Evolutionary conservation across 495 filamentous ascomycete genomes (phyloP).

Genomic region (Hypomontagnella monticulosa): DNA sequence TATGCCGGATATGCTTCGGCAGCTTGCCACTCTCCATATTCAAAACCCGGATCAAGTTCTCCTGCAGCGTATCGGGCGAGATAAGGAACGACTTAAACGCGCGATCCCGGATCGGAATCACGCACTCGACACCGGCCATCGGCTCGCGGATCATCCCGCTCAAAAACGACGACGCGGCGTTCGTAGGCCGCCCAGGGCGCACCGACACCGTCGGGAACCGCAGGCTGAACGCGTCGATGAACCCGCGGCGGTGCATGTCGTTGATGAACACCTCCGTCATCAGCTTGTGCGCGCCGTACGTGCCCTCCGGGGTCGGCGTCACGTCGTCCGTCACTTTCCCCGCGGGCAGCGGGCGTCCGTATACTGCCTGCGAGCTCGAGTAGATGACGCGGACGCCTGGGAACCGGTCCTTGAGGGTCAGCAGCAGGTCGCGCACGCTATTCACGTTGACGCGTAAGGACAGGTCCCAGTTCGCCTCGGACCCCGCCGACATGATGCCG

Average conservation of each 20-base stretch:
- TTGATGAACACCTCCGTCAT: constrained; percentile 78
- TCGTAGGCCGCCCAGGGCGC: constrained; percentile 76
- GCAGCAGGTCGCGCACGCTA: constrained; percentile 70
- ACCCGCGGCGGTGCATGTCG: constrained; percentile 76
- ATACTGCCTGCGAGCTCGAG: constrained; percentile 57
- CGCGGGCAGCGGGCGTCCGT: constrained; percentile 50
- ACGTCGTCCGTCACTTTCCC: constrained; percentile 53
- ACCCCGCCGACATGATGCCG: constrained; percentile 84
- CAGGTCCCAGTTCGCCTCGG: constrained; percentile 78
- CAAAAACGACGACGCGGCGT: constrained; percentile 78
- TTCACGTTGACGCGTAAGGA: constrained; percentile 80
- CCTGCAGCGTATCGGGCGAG: constrained; percentile 71
- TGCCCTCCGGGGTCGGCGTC: constrained; percentile 71
- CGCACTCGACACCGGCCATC: constrained; percentile 68
- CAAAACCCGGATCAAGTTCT: constrained; percentile 74
- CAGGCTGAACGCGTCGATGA: constrained; percentile 71
- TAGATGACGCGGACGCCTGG: constrained; percentile 74
- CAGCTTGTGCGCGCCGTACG: constrained; percentile 83
- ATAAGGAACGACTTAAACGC: constrained; percentile 73
- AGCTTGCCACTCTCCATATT: constrained; percentile 64
- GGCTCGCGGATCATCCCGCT: constrained; percentile 70
- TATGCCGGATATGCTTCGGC: constrained; percentile 65
- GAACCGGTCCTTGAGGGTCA: constrained; percentile 64
- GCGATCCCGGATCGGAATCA: constrained; percentile 67
- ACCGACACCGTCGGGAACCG: constrained; percentile 81